Evolutionary conservation across 805 yeast species (phyloP).

Genomic region (Jamesozyma gamospora): DNA sequence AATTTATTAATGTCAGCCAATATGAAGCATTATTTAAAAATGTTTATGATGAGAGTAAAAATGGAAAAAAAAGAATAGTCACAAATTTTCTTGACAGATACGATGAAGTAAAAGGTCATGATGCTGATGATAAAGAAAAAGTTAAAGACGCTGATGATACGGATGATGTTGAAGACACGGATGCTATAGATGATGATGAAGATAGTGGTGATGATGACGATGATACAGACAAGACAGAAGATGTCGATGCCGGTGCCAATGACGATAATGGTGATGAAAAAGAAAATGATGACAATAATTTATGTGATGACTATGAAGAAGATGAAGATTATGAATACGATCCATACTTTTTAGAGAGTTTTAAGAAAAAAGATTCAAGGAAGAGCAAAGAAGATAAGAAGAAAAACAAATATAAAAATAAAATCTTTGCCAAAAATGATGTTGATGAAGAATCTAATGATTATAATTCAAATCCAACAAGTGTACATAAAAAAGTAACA

Average conservation of each 20-base stretch:
- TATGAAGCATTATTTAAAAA: conserved; percentile 7
- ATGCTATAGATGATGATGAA: neutral
- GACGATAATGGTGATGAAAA: neutral
- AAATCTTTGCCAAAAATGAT: neutral
- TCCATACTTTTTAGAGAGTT: neutral
- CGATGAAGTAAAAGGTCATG: neutral
- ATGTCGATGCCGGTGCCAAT: conserved; percentile 1
- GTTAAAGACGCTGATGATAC: neutral
- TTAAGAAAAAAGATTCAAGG: neutral
- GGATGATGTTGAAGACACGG: conserved; percentile 1
- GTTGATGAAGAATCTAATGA: neutral
- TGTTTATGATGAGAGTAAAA: neutral
- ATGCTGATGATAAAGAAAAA: neutral
- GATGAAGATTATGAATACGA: neutral
- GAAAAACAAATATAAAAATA: neutral
- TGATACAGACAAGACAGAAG: neutral
- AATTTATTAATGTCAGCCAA: conserved; percentile 19
- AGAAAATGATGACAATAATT: neutral
- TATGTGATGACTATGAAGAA: neutral
- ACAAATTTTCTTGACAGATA: neutral
- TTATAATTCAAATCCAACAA: no score
- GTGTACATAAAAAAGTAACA: no score
- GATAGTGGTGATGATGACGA: neutral
- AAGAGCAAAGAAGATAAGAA: neutral
- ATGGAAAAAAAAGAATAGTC: neutral